phyloP scores from a whole-genome alignment of 1,139 yeast genomes.

The Pichia norvegensis region DNA sequence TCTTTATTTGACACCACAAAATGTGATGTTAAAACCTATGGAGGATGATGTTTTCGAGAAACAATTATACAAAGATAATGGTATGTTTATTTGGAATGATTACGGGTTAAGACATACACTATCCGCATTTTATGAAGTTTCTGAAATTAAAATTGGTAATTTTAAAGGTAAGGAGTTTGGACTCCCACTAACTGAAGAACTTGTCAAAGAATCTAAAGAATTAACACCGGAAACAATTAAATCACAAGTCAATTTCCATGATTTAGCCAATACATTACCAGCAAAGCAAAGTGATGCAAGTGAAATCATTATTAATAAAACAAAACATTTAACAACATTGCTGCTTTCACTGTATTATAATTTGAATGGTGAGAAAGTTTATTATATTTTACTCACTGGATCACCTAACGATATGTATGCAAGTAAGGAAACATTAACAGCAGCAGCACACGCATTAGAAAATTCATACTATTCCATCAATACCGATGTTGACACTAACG shows the following conservation, averaged over 20 bases:
- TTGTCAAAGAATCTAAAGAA: constrained; percentile 6
- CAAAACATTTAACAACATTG: constrained; percentile 44
- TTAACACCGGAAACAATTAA: constrained; percentile 14
- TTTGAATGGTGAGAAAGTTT: constrained; percentile 50
- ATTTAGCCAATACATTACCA: constrained; percentile 51
- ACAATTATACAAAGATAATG: constrained; percentile 31
- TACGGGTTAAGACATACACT: constrained; percentile 56
- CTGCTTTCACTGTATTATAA: constrained; percentile 51
- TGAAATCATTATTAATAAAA: constrained; percentile 48
- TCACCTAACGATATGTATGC: constrained; percentile 36
- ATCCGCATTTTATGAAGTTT: constrained; percentile 50
- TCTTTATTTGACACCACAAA: constrained; percentile 59
- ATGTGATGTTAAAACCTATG: constrained; percentile 50
- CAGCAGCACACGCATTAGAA: constrained; percentile 48
- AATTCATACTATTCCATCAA: constrained; percentile 47
- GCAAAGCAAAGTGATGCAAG: constrained; percentile 58
- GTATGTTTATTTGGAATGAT: constrained; percentile 58
- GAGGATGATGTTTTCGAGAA: constrained; percentile 42
- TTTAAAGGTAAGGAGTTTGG: constrained; percentile 27
- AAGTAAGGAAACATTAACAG: constrained; percentile 56
- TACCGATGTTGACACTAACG: constrained; percentile 24
- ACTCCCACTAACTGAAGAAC: constrained; percentile 20
- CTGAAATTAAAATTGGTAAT: constrained; percentile 31
- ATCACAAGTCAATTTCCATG: constrained; percentile 34
- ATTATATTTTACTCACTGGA: constrained; percentile 39